Base-by-base conservation (phyloP, 805 yeast genomes). In the Candida orba region DNA sequence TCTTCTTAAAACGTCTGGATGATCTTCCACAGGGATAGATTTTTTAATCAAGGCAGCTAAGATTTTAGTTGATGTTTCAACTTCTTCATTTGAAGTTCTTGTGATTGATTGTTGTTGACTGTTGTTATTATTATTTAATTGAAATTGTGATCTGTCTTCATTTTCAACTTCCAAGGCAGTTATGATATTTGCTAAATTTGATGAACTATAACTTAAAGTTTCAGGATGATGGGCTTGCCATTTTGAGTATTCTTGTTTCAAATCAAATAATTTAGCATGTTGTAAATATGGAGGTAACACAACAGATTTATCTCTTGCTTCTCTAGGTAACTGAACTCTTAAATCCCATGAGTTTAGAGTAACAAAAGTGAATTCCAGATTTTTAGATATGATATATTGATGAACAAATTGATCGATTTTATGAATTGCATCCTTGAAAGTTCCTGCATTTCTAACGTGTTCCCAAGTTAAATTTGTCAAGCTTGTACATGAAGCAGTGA, bases 291-390 rank as follows among this genome's bases (percentile, higher is more conserved):
- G 69, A 0, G 96, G 96, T 44, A 89, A 69, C 5, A 71, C 73
- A 45, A 84, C 79, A 10, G 77, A 73, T 58, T 83, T 78, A 57
- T 86, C 95, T 34, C 87, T 70, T 8, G 95, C 86, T 59, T 88
- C 95, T 39, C 95, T 72, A 12, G 84, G 83, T 31, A 90, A 65
- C 56, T 81, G 83, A 39, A 90, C 90, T 47, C 89, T 72, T 39
- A 89, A 66, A 54, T 81, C 81, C 81, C 83, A 79, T 10, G 82
- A 71, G 55, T 79, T 78, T 48, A 78, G 68, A 1, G 88, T 73
- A 39, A 88, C 80, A 52, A 88, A 76, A 4, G 79, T 68, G 58
- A 85, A 81, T 34, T 79, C 80, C 39, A 63, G 59, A 10, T 67
- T 66, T 33, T 67, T 60, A 29, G 67, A 52, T 12, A 71, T 59